Conservation (phyloP, 2,329 filamentous ascomycete species). For the Apiospora malaysiana region DNA sequence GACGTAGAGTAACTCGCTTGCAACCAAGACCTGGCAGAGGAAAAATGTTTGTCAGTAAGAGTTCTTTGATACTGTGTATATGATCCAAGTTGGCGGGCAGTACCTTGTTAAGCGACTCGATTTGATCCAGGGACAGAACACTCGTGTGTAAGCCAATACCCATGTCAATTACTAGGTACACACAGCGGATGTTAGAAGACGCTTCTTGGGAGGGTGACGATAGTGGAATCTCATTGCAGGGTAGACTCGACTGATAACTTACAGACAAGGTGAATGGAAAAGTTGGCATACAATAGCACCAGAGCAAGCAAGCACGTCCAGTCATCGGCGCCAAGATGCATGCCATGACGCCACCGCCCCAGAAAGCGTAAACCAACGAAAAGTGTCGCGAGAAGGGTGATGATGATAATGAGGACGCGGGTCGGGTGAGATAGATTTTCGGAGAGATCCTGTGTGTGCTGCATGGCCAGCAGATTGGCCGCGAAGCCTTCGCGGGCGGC, state of each 20-base stretch:
- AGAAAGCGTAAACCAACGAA: not conserved
- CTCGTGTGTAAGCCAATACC: not conserved
- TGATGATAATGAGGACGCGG: not conserved
- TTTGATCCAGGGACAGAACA: not conserved
- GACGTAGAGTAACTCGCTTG: slow-evolving; percentile 9
- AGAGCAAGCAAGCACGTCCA: slow-evolving; percentile 1
- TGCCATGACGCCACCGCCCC: not conserved
- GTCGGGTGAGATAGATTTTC: not conserved
- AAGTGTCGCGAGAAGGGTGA: not conserved
- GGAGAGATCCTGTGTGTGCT: not conserved
- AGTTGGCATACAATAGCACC: slow-evolving; percentile 1
- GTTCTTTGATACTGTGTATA: too few species aligned
- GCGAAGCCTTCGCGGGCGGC: slow-evolving; percentile 1
- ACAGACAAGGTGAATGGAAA: not conserved
- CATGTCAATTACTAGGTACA: not conserved
- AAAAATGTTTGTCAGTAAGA: not conserved
- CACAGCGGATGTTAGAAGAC: not conserved
- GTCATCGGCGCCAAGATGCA: not conserved
- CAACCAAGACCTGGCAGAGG: not conserved
- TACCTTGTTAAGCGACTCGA: slow-evolving; percentile 14
- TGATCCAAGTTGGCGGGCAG: too few species aligned
- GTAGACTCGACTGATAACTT: not conserved
- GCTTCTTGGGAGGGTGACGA: not conserved
- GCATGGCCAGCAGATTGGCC: not conserved
- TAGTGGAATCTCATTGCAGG: accelerated